These are phyloP conservation scores for Penicillium sp. DNA, from an alignment of 2,329 filamentous ascomycete species.

Conservation along the genomic window DNA sequence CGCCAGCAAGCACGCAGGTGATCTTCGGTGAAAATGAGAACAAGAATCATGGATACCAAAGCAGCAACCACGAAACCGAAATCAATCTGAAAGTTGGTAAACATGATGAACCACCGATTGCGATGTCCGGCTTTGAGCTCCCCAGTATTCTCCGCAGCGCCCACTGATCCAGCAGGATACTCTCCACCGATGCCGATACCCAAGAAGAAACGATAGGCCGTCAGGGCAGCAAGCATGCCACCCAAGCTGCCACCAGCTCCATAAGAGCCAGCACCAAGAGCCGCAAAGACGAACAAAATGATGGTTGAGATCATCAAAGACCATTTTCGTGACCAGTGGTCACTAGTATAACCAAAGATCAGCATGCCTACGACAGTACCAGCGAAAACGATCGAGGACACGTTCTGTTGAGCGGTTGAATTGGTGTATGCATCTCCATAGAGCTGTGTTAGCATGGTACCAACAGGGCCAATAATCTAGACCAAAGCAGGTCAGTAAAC, in stretches of 20 bases:
- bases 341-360: constrained; percentile 73
- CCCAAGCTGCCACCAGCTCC: constrained; percentile 62
- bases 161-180: constrained; percentile 65
- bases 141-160: constrained; percentile 76
- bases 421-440: constrained; percentile 67
- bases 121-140: constrained; percentile 75
- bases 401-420: constrained; percentile 68
- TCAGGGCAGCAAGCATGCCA: constrained; percentile 73
- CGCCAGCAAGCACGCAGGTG: constrained; percentile 77
- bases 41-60: constrained; percentile 67
- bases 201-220: constrained; percentile 80
- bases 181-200: constrained; percentile 71
- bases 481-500: constrained; percentile 4
- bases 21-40: constrained; percentile 55
- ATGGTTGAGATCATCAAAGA: constrained; percentile 75
- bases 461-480: constrained; percentile 79
- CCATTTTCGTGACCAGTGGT: constrained; percentile 81
- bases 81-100: constrained; percentile 85
- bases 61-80: constrained; percentile 77
- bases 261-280: constrained; percentile 73
- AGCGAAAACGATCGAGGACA: constrained; percentile 78
- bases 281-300: constrained; percentile 81
- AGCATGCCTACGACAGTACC: constrained; percentile 81
- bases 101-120: constrained; percentile 89
- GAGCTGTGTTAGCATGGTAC: constrained; percentile 66